These are phyloP conservation scores for Naganishia vishniacii DNA, from an alignment of 768 basidiomycete species.

Conservation along the genomic window DNA sequence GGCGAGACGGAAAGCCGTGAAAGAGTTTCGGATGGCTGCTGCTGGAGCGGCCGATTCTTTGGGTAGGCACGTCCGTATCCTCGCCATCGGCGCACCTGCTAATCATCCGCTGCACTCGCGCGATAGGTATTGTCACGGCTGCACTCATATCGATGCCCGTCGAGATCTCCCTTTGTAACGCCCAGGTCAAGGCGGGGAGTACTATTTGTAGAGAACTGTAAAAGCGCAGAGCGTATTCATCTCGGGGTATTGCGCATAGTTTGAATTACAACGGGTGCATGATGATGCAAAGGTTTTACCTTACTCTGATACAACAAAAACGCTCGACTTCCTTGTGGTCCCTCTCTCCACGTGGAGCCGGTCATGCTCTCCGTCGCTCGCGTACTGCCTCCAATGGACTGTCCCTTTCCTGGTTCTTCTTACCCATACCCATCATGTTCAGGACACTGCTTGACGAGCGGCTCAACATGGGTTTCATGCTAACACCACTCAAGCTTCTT, in stretches of 20 bases:
- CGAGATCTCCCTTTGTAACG: constrained; percentile 40
- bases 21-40: constrained; percentile 40
- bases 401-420: constrained; percentile 3
- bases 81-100: no score
- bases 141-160: constrained; percentile 45
- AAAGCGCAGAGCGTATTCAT: not conserved
- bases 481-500: constrained; percentile 15
- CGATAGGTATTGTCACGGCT: constrained; percentile 47
- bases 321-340: no score
- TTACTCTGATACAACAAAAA: not conserved
- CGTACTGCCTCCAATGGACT: not conserved
- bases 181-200: constrained; percentile 40
- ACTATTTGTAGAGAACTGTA: constrained; percentile 41
- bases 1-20: constrained; percentile 49
- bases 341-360: not conserved
- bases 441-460: not conserved
- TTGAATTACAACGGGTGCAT: constrained; percentile 6
- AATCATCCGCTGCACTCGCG: no score
- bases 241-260: not conserved
- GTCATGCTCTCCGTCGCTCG: not conserved
- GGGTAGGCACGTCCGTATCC: no score
- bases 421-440: constrained; percentile 1
- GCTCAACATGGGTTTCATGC: constrained; percentile 13
- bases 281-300: not conserved
- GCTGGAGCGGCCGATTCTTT: constrained; percentile 42